These are phyloP conservation scores for Craspedostauros australis DNA, from an alignment of 108 stramenopile species.

Conservation along the genomic window DNA sequence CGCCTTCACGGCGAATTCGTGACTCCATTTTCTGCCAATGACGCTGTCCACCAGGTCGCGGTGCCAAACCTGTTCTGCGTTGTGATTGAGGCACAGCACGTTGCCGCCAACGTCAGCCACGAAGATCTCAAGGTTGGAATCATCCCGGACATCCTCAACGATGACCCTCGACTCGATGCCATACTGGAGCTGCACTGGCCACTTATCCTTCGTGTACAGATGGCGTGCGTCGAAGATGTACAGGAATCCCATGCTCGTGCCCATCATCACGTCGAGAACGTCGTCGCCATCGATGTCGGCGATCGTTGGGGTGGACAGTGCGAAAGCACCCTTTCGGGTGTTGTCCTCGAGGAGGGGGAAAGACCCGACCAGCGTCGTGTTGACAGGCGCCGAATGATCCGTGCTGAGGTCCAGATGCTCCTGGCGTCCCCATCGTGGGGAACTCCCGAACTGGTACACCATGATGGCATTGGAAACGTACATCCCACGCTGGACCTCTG, in stretches of 20 bases:
- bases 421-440: conserved; percentile 44
- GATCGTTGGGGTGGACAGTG: conserved; percentile 58
- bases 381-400: conserved; percentile 69
- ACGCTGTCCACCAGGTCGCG: conserved; percentile 47
- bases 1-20: conserved; percentile 27
- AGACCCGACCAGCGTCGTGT: conserved; percentile 39
- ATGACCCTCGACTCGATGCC: conserved; percentile 63
- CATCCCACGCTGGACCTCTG: conserved; percentile 57
- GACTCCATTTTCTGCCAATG: conserved; percentile 9
- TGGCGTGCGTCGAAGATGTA: conserved; percentile 56
- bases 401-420: conserved; percentile 74
- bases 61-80: conserved; percentile 65
- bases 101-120: conserved; percentile 75
- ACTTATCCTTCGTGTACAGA: conserved; percentile 34
- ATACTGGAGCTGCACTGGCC: conserved; percentile 62
- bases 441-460: conserved; percentile 48
- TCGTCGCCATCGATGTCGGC: conserved; percentile 67
- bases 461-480: conserved; percentile 72
- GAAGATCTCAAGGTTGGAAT: conserved; percentile 71
- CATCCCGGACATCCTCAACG: conserved; percentile 73
- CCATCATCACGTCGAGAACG: conserved; percentile 55
- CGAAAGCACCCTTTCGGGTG: conserved; percentile 70
- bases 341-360: conserved; percentile 30
- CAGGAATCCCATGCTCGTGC: conserved; percentile 74
- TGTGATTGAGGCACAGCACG: conserved; percentile 48